These are phyloP conservation scores for Cryptococcus deneoformans DNA, from an alignment of 1,284 basidiomycete genomes.

Conservation along the genomic window DNA sequence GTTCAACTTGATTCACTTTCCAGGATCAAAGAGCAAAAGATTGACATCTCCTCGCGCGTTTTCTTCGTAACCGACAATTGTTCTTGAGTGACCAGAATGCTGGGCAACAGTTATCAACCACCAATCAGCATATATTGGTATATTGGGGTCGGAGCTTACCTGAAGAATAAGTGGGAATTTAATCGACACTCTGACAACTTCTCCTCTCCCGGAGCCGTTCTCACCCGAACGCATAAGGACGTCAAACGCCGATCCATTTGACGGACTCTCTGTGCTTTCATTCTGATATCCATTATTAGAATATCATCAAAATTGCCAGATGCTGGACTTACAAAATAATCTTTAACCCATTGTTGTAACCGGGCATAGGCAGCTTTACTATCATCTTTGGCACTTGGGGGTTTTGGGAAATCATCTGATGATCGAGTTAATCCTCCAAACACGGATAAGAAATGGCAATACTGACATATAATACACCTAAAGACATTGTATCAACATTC, in stretches of 20 bases:
- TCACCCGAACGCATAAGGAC: slow-evolving; percentile 24
- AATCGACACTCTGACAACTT: slow-evolving; percentile 55
- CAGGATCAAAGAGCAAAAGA: slow-evolving; percentile 73
- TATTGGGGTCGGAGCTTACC: slow-evolving; percentile 23
- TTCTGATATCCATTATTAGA: background rate
- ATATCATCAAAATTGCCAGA: background rate
- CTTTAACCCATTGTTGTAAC: slow-evolving; percentile 38
- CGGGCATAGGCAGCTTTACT: slow-evolving; percentile 19
- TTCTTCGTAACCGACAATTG: slow-evolving; percentile 75
- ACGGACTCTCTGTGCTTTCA: background rate
- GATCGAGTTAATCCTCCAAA: background rate
- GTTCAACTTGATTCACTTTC: slow-evolving; percentile 54
- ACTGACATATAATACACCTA: slow-evolving; percentile 33
- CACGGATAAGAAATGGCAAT: background rate
- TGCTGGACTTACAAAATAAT: slow-evolving; percentile 40
- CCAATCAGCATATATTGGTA: background rate
- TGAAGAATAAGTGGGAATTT: slow-evolving; percentile 73
- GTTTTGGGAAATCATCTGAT: slow-evolving; percentile 45
- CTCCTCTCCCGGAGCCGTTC: slow-evolving; percentile 16
- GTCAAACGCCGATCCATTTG: slow-evolving; percentile 20
- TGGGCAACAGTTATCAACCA: slow-evolving; percentile 45
- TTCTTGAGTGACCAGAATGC: slow-evolving; percentile 77
- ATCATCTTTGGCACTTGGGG: too few species aligned
- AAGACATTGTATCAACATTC: too few species aligned
- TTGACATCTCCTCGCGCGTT: slow-evolving; percentile 58